phyloP scores from a whole-genome alignment of 1,139 yeast genomes.

The Saccharomyces hybrid region DNA sequence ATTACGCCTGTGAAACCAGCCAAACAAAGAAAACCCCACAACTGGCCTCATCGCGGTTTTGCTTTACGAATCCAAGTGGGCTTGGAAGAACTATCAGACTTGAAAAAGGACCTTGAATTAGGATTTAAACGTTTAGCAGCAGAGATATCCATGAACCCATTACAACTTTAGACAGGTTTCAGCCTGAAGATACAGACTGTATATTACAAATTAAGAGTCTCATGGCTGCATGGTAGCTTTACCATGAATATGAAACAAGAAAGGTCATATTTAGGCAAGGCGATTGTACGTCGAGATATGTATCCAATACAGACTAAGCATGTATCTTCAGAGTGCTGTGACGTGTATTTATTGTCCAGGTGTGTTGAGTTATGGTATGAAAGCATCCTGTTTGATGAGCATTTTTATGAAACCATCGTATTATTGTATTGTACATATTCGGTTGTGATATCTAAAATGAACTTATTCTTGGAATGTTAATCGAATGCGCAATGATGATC shows the following conservation, averaged over 20 bases:
- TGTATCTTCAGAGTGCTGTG: not conserved
- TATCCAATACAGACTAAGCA: not conserved
- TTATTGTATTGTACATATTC: not conserved
- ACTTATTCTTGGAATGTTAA: not conserved
- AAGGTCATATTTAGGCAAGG: too few relatives aligned
- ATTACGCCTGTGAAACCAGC: conserved; percentile 6
- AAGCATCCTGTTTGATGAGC: not conserved
- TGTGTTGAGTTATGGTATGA: not conserved
- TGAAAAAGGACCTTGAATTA: conserved; percentile 4
- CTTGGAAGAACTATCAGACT: conserved; percentile 8
- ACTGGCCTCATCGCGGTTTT: conserved; percentile 5
- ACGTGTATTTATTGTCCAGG: not conserved
- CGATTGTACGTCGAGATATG: not conserved
- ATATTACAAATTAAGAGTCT: not conserved
- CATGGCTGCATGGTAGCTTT: not conserved
- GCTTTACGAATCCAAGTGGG: conserved; percentile 10
- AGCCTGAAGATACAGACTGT: not conserved
- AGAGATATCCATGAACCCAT: not conserved
- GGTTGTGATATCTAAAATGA: not conserved
- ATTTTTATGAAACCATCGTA: not conserved
- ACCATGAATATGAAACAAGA: too few relatives aligned
- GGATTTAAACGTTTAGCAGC: conserved; percentile 7
- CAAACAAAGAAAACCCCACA: conserved; percentile 2
- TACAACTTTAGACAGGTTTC: not conserved
- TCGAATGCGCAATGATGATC: not conserved